Evolutionary conservation across 106 monocot genomes (phyloP), one percentile per base, ranked within the genome.

Genomic region (Acorus gramineus): DNA sequence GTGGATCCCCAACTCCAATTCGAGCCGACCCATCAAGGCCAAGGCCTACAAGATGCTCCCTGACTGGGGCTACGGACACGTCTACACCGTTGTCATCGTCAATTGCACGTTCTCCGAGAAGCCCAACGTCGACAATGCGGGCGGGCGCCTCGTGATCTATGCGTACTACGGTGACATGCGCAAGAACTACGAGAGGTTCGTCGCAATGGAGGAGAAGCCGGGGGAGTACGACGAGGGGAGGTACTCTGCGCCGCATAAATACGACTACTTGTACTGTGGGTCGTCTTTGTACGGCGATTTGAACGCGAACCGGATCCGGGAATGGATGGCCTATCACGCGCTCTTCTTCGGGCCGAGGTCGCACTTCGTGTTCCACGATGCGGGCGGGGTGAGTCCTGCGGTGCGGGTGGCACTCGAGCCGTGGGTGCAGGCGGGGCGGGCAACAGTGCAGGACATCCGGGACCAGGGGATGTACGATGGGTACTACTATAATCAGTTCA

Each of bases 311-410:
- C 75, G 93, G 5, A 77, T 94, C 46, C 72, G 93, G 53, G 93
- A 94, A 66, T 94, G 93, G 93, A 83, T 94, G 66, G 93, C 93
- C 28, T 94, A 94, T 75, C 93, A 94, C 60, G 89, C 86, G 10
- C 69, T 71, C 44, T 84, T 93, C 79, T 93, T 93, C 60, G 93
- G 93, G 7, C 73, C 77, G 3, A 66, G 69, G 10, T 84, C 93
- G 0, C 93, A 93, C 60, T 93, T 93, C 73, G 89, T 93, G 52
- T 93, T 93, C 69, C 93, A 93, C 66, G 93, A 93, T 67, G 93
- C 93, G 42, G 93, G 93, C 8, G 93, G 89, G 2, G 79, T 89
- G 7, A 44, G 64, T 2, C 79, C 85, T 47, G 81, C 76, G 55
- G 89, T 89, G 66, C 69, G 81, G 68, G 71, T 62, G 44, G 86